Evolutionary conservation across 495 filamentous ascomycete genomes (phyloP).

Genomic region (Halenospora varia): DNA sequence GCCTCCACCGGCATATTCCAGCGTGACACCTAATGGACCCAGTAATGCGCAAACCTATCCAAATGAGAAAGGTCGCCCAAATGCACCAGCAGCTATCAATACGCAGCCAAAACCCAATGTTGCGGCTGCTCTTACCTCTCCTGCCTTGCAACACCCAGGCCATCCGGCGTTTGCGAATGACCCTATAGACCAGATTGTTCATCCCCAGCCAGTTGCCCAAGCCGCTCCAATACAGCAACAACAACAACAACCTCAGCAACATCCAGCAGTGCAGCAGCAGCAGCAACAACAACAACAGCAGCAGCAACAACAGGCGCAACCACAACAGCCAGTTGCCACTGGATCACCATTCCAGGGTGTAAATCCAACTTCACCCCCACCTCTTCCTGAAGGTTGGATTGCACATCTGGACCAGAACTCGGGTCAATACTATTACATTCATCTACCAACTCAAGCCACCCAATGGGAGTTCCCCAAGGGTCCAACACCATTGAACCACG

Average conservation of each 20-base stretch:
- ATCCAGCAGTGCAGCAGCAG: constrained; percentile 13
- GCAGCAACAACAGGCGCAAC: background rate
- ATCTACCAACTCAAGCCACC: constrained; percentile 90
- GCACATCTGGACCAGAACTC: constrained; percentile 92
- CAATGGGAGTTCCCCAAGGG: constrained; percentile 99
- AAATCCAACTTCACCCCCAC: constrained; percentile 78
- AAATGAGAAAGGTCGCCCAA: constrained; percentile 57
- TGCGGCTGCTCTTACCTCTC: constrained; percentile 33
- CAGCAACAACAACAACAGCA: constrained; percentile 14
- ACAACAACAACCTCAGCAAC: constrained; percentile 5
- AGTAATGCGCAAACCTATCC: constrained; percentile 60
- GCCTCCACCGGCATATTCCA: constrained; percentile 90
- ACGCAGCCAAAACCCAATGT: constrained; percentile 17
- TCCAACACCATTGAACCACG: constrained; percentile 76
- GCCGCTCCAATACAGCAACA: constrained; percentile 15
- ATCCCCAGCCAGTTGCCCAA: constrained; percentile 14
- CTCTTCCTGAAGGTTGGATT: constrained; percentile 96
- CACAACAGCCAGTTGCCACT: constrained; percentile 33
- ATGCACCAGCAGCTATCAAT: constrained; percentile 20
- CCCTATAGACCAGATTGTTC: constrained; percentile 30
- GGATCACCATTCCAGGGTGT: constrained; percentile 45
- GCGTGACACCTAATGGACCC: constrained; percentile 50
- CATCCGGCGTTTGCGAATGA: constrained; percentile 92
- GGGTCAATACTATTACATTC: constrained; percentile 98
- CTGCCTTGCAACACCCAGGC: constrained; percentile 47